Conservation (phyloP, 192 early-diverging fungal genomes). For the Lunasporangiospora selenospora region DNA sequence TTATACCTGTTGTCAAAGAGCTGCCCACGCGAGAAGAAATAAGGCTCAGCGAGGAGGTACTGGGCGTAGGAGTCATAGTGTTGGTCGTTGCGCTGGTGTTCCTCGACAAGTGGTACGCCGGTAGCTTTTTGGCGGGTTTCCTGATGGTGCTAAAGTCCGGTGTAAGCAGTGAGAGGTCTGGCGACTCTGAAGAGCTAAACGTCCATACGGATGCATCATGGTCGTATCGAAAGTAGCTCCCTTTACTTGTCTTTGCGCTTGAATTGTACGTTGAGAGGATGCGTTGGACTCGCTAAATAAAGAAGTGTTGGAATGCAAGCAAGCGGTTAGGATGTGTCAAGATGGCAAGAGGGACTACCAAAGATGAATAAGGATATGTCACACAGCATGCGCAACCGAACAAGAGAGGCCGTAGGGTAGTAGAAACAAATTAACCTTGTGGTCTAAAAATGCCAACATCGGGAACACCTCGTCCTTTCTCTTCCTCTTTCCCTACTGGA, state of each 20-base stretch:
- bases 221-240: conserved; percentile 30
- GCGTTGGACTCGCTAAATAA: conserved; percentile 35
- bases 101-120: conserved; percentile 36
- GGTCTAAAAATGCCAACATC: too few relatives aligned
- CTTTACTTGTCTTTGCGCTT: conserved; percentile 21
- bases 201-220: conserved; percentile 29
- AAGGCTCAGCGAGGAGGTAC: conserved; percentile 36
- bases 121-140: conserved; percentile 26
- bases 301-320: not conserved
- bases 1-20: conserved; percentile 39
- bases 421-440: too few relatives aligned
- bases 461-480: too few relatives aligned
- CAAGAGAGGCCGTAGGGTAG: too few relatives aligned
- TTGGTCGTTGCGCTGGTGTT: conserved; percentile 36
- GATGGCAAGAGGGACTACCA: not conserved
- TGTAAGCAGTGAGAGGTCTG: not conserved
- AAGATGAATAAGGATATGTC: not conserved
- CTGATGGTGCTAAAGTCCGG: not conserved
- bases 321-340: not conserved
- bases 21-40: conserved; percentile 41
- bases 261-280: conserved; percentile 35
- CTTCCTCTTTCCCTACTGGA: too few relatives aligned
- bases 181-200: conserved; percentile 17
- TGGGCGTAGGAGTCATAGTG: conserved; percentile 30
- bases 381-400: not conserved